These are phyloP conservation scores for Aureobasidium leucospermi DNA, from an alignment of 2,329 filamentous ascomycete species.

Conservation along the genomic window DNA sequence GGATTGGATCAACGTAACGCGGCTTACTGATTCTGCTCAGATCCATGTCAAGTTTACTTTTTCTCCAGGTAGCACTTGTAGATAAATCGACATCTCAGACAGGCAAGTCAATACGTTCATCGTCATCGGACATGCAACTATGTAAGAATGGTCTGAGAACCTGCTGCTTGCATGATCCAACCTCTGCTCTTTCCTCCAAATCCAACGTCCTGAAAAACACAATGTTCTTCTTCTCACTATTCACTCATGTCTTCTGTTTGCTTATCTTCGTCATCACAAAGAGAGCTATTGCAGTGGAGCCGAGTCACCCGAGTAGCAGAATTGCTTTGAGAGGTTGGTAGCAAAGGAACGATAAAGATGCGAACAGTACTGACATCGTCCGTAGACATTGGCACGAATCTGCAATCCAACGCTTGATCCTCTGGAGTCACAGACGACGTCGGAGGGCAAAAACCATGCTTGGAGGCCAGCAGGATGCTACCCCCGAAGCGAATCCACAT, in stretches of 20 bases:
- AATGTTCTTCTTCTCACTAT: constrained; percentile 10
- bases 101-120: not conserved
- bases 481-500: too few species aligned
- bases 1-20: constrained; percentile 11
- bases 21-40: not conserved
- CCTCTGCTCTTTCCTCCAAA: not conserved
- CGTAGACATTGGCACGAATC: too few species aligned
- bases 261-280: constrained; percentile 7
- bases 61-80: not conserved
- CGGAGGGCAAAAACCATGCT: too few species aligned
- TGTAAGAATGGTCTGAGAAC: not conserved
- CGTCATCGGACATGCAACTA: not conserved
- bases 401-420: too few species aligned
- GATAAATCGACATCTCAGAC: not conserved
- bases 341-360: not conserved
- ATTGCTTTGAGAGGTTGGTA: not conserved
- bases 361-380: not conserved
- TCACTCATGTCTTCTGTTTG: constrained; percentile 10
- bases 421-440: too few species aligned
- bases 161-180: not conserved
- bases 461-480: too few species aligned
- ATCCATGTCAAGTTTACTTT: not conserved
- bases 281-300: not conserved
- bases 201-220: not conserved
- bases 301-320: not conserved